These are phyloP conservation scores for Coix lacrymajobi DNA, from an alignment of 176 grass and related monocot genomes.

Conservation along the genomic window DNA sequence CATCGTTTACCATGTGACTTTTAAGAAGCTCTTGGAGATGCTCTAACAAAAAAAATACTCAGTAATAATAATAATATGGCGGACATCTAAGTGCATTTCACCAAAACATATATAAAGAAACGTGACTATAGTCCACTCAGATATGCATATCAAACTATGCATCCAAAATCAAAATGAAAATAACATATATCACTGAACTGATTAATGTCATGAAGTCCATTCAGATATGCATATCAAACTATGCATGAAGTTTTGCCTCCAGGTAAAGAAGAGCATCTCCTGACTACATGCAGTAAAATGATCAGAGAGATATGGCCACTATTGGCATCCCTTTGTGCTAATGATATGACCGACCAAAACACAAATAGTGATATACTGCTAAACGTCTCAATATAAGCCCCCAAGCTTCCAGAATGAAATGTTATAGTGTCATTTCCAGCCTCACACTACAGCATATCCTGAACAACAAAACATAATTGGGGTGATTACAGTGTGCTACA, in stretches of 20 bases:
- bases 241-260: not conserved
- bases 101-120: not conserved
- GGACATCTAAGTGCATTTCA: not conserved
- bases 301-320: not conserved
- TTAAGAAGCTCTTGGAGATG: not conserved
- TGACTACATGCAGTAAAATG: not conserved
- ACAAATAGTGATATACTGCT: not conserved
- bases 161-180: not conserved
- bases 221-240: too few relatives aligned
- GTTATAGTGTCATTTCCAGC: not conserved
- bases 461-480: not conserved
- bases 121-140: not conserved
- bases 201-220: not conserved
- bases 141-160: not conserved
- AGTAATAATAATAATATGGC: not conserved
- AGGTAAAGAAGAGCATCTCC: not conserved
- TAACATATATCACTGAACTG: not conserved
- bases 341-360: not conserved
- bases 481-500: not conserved
- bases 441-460: not conserved
- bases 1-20: not conserved
- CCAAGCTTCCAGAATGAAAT: not conserved
- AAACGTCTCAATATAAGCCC: not conserved
- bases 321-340: not conserved
- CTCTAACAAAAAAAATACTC: not conserved